Percentiles rank a stretch among this genome's conserved stretches.
phyloP scores from a whole-genome alignment of 305 asterid genomes.

The Stenogyne calaminthoides region DNA sequence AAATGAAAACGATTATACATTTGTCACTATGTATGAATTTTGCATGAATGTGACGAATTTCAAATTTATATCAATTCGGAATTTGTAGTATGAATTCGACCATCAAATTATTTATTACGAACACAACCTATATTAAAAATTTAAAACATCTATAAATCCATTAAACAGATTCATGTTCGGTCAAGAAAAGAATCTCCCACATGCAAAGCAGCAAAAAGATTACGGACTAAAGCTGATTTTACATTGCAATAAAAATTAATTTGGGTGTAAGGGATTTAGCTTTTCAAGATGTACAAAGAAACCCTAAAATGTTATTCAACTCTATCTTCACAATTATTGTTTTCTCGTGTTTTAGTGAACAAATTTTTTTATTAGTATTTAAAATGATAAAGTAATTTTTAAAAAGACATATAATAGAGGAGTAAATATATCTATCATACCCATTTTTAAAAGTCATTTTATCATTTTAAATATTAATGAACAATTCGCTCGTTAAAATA shows the following conservation, averaged over 20 bases:
- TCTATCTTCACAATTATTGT: too few species aligned
- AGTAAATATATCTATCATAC: too few species aligned
- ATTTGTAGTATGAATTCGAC: too few species aligned
- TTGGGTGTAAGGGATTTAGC: neutral
- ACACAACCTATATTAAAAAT: neutral
- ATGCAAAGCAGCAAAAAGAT: constrained; percentile 22
- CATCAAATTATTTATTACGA: neutral
- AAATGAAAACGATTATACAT: neutral
- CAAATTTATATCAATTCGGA: neutral
- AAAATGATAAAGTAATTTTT: too few species aligned
- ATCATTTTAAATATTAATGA: too few species aligned
- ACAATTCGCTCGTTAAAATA: too few species aligned
- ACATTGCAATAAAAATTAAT: neutral
- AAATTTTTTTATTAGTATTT: too few species aligned
- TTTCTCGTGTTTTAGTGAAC: too few species aligned
- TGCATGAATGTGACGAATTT: neutral
- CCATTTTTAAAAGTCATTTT: too few species aligned
- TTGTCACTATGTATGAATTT: neutral
- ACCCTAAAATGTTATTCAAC: neutral
- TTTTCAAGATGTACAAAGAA: constrained; percentile 12
- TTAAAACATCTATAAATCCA: neutral
- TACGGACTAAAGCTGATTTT: neutral
- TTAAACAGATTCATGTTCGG: constrained; percentile 3
- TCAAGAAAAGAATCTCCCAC: constrained; percentile 25
- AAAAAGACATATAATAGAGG: too few species aligned